Evolutionary conservation across 306 rosid genomes (phyloP), one percentile per base, ranked within the genome.

Genomic region (Glycine latifolia): DNA sequence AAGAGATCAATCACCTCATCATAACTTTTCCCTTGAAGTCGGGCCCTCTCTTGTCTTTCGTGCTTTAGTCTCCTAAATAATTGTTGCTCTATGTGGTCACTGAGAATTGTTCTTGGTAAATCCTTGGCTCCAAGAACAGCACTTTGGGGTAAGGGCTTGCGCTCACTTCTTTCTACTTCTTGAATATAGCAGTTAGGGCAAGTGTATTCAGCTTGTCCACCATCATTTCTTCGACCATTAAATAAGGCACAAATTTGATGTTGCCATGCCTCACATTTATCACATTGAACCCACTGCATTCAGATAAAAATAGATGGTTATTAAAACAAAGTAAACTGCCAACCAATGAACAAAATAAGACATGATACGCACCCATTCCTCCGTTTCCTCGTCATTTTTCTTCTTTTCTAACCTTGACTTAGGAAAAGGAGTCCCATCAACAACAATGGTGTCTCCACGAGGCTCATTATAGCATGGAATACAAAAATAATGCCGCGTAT

Each of bases 51-150:
- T 73, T 26, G 86, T 74, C 89, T 91, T 84, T 96, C 99, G 3
- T 87, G 92, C 87, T 85, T 93, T 62, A 96, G 90, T 75, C 84
- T 85, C 79, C 58, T 87, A 86, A 90, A 90, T 61, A 96, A 80
- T 48, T 98, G 86, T 17, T 91, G 93, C 81, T 96, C 99, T 56
- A 96, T 91, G 37, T 96, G 97, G 77, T 96, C 98, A 56, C 99
- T 96, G 41, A 96, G 89, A 76, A 89, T 89, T 20, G 98, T 96
- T 87, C 88, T 91, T 0, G 99, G 99, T 67, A 96, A 88, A 87
- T 96, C 99, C 86, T 92, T 96, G 72, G 99, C 99, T 46, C 99
- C 98, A 84, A 96, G 97, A 87, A 96, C 98, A 87, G 99, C 97
- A 91, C 89, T 93, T 80, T 92, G 97, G 37, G 97, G 99, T 77